Evolutionary conservation across 805 yeast genomes (phyloP).

Genomic region (Ogataea angusta): DNA sequence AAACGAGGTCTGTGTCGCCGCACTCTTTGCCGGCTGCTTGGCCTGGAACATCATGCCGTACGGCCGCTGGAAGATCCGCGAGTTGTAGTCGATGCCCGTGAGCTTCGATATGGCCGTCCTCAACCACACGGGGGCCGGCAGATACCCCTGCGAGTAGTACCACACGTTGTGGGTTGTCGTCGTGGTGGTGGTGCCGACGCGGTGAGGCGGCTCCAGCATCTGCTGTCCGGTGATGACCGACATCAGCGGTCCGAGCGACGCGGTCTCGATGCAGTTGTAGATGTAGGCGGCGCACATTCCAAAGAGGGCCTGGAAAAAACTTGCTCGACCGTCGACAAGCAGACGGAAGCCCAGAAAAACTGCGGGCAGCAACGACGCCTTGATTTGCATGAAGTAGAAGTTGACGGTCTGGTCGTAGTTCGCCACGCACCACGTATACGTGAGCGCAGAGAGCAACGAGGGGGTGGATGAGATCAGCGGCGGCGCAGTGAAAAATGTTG

Average conservation of each 20-base stretch:
- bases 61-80: slow-evolving; percentile 27
- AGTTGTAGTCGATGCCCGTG: slow-evolving; percentile 32
- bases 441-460: slow-evolving; percentile 50
- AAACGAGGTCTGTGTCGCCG: slow-evolving; percentile 11
- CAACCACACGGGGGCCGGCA: slow-evolving; percentile 53
- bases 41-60: slow-evolving; percentile 22
- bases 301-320: slow-evolving; percentile 40
- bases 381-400: slow-evolving; percentile 50
- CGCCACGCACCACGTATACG: slow-evolving; percentile 60
- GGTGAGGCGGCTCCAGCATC: slow-evolving; percentile 21
- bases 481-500: slow-evolving; percentile 31
- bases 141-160: slow-evolving; percentile 50
- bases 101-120: slow-evolving; percentile 28
- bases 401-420: slow-evolving; percentile 51
- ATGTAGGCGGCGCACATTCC: slow-evolving; percentile 58
- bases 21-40: slow-evolving; percentile 5
- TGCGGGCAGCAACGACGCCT: slow-evolving; percentile 53
- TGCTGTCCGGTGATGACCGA: slow-evolving; percentile 31
- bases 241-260: slow-evolving; percentile 46
- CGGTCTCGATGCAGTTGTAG: slow-evolving; percentile 60
- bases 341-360: slow-evolving; percentile 41
- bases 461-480: slow-evolving; percentile 29
- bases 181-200: slow-evolving; percentile 32
- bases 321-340: slow-evolving; percentile 41
- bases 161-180: slow-evolving; percentile 28